Conservation (phyloP, 176 grass and related monocot species). For the Zea luxurians region DNA sequence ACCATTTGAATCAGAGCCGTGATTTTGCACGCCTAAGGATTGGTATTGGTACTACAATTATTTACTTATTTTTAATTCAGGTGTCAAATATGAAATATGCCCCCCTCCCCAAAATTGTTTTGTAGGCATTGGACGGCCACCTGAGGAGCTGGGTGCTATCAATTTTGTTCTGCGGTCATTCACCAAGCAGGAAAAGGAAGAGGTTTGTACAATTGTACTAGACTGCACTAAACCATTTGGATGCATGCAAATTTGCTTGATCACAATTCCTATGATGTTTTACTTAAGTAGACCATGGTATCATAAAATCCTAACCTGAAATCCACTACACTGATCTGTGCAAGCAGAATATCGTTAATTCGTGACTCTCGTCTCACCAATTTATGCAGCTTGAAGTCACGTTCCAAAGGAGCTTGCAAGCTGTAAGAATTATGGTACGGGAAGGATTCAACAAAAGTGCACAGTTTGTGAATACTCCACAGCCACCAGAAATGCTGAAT, state of each 20-base stretch:
- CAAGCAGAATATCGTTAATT: background rate
- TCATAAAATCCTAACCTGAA: background rate
- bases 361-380: background rate
- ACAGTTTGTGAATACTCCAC: constrained; percentile 60
- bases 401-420: constrained; percentile 55
- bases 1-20: constrained; percentile 62
- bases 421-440: constrained; percentile 56
- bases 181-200: constrained; percentile 62
- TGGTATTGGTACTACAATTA: constrained; percentile 41
- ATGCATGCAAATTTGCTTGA: constrained; percentile 1
- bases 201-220: constrained; percentile 48
- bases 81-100: background rate
- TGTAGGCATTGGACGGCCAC: constrained; percentile 69
- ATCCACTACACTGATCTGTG: background rate
- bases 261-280: background rate
- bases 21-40: constrained; percentile 73
- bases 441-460: constrained; percentile 81
- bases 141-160: constrained; percentile 60
- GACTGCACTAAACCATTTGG: background rate
- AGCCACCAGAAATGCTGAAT: constrained; percentile 49
- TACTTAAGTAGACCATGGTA: background rate
- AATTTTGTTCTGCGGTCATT: constrained; percentile 65
- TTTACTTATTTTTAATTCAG: background rate
- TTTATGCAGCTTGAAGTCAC: constrained; percentile 58
- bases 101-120: background rate